Percentiles rank a stretch among this genome's conserved stretches.
phyloP scores from a whole-genome alignment of 1,139 yeast genomes.

The Lodderomyces parapsilosis region DNA sequence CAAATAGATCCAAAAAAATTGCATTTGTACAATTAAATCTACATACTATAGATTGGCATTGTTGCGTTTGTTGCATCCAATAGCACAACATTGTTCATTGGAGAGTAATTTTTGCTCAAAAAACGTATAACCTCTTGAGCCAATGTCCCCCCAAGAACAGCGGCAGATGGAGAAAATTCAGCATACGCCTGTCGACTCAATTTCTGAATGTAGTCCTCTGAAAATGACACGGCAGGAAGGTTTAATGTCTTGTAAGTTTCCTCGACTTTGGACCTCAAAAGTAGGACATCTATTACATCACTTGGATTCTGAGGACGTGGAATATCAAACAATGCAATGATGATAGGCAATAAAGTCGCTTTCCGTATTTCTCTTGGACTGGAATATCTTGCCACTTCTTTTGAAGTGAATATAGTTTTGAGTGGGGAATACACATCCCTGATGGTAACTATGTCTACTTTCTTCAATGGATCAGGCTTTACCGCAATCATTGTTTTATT shows the following conservation, averaged over 20 bases:
- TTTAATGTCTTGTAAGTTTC: conserved; percentile 29
- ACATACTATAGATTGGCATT: conserved; percentile 71
- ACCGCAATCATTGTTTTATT: conserved; percentile 56
- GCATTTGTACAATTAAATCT: background rate
- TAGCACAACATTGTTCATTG: conserved; percentile 76
- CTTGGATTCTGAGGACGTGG: conserved; percentile 27
- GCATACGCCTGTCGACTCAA: conserved; percentile 55
- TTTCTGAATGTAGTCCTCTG: conserved; percentile 35
- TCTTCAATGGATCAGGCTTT: conserved; percentile 24
- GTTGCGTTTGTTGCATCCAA: conserved; percentile 70
- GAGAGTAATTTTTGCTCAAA: conserved; percentile 72
- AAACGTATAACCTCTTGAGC: conserved; percentile 90
- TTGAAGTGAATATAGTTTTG: conserved; percentile 30
- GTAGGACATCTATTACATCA: conserved; percentile 28
- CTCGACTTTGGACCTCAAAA: conserved; percentile 26
- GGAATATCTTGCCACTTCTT: conserved; percentile 42
- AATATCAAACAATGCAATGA: conserved; percentile 53
- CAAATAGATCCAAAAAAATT: conserved; percentile 13
- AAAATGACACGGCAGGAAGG: conserved; percentile 37
- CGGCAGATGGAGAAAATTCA: conserved; percentile 83
- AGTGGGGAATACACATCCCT: conserved; percentile 50
- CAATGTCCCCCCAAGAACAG: conserved; percentile 84
- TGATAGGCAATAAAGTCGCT: conserved; percentile 61
- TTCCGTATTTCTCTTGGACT: conserved; percentile 57
- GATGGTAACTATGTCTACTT: conserved; percentile 54